Base-by-base conservation (phyloP, 208 protist genomes). In the Wallacemonas rigidus region DNA sequence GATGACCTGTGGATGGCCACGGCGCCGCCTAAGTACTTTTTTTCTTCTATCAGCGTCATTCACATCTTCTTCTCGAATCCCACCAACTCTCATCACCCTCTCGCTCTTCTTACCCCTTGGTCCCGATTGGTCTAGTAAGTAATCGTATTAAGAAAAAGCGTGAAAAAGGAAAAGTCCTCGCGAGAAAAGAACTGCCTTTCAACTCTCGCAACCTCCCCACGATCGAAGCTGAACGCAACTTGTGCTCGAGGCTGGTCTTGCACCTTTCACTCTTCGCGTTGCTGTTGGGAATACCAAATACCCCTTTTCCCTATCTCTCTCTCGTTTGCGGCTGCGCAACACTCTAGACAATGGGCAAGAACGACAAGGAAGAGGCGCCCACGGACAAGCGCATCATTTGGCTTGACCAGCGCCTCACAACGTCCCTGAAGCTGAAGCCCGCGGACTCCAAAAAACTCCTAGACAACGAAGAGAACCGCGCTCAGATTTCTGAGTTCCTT, bases 301-400 rank as follows among this genome's bases (percentile, higher is more conserved):
- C 26, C 26, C 26, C 26, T 26, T 26, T 26, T 26, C 26, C 26
- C 26, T 26, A 26, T 26, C 26, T 26, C 26, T 26, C 26, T 26
- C 26, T 26, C 26, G 26, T 26, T 26, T 26, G 26, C 26, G 26
- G 26, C 26, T 26, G 26, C 26, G 26, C 26, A 26, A 26, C 26
- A 26, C 26, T 26, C 26, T 26, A 26, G 26, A 26, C 26, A 26
- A 94, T 94, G 88, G 87, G 81, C 4, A 94, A 94, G 69, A 86
- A 86, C 39, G 93, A 97, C 77, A 97, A 98, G 75, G 92, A 98
- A 8, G 95, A 97, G 68, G 88, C 87, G 60, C 89, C 89, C 38
- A 76, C 82, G 35, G 95, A 98, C 75, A 97, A 96, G 85, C 89
- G 95, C n/a, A 83, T 98, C 6, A 72, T 91, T 71, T 98, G 95